Evolutionary conservation across 129 eudicot genomes (phyloP), one percentile per base, ranked within the genome.

Genomic region (Sambucus nigra): DNA sequence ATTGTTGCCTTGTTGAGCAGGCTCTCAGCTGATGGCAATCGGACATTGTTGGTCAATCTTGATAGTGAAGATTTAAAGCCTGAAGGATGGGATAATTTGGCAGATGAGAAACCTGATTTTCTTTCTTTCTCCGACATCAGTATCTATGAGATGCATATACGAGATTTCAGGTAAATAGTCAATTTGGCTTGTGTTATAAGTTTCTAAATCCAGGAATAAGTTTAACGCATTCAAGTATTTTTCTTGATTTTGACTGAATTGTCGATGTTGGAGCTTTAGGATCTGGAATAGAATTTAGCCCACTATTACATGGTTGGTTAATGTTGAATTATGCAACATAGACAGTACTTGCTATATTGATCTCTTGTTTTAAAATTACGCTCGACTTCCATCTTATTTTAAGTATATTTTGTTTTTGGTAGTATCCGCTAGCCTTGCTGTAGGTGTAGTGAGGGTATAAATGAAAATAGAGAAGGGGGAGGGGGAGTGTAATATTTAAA

Each of bases 91-190:
- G 84, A 76, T 58, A 46, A 46, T 66, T 72, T 91, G 73, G 87
- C 66, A 19, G 74, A 74, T 27, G 87, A 85, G 70, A 91, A 91
- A 63, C 87, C 94, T 25, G 29, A 38, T 51, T 63, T 91, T 44
- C 61, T 25, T 60, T 82, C 89, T 47, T 82, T 77, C 68, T 70
- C 82, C 51, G 99, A 91, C 54, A 75, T 86, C 66, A 86, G 95
- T 56, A 76, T 86, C 59, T 86, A 82, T 76, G 95, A 91, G 71
- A 70, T 86, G 68, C 95, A 91, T 77, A 63, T 91, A 15, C 77
- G 99, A 77, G 99, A 91, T 71, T 91, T 91, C 84, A 91, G 99
- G 99, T 82, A 51, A 69, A 51, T 45, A 49, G 27, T 20, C 15
- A 39, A 13, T 24, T 29, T 21, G 19, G 51, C 47, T 38, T 57